phyloP scores from a whole-genome alignment of 768 basidiomycete genomes.

The Kwoniella sp. region DNA sequence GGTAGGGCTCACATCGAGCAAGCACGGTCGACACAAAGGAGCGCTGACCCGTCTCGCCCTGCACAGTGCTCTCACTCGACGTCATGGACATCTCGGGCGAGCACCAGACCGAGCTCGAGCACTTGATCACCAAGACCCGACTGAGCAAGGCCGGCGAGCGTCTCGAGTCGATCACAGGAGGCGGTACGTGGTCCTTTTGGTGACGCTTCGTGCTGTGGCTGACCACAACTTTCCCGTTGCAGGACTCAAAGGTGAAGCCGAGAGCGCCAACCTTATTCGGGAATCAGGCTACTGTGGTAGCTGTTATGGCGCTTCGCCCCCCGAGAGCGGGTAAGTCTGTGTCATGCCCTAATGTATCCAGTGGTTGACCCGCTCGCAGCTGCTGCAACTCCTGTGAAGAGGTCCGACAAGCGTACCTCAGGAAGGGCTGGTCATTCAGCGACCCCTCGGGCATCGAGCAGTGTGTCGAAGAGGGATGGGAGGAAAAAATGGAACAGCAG shows the following conservation, averaged over 20 bases:
- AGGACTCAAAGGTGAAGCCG: slow-evolving; percentile 81
- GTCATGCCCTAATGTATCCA: too few species aligned
- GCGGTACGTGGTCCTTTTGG: slow-evolving; percentile 23
- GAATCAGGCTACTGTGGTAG: slow-evolving; percentile 76
- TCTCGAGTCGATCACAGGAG: slow-evolving; percentile 52
- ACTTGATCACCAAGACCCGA: slow-evolving; percentile 81
- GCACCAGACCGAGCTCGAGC: slow-evolving; percentile 78
- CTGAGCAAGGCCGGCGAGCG: slow-evolving; percentile 59
- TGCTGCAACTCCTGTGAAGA: slow-evolving; percentile 97
- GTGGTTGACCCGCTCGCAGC: too few species aligned
- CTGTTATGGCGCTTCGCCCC: slow-evolving; percentile 74
- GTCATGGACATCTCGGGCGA: slow-evolving; percentile 98
- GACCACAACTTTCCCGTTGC: slow-evolving; percentile 15
- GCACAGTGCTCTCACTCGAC: slow-evolving; percentile 83
- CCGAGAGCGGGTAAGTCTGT: slow-evolving; percentile 35
- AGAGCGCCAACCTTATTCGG: slow-evolving; percentile 50
- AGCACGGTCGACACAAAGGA: too few species aligned
- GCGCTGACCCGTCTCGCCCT: too few species aligned
- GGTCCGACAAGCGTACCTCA: slow-evolving; percentile 81
- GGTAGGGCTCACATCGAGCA: background rate
- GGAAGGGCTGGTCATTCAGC: slow-evolving; percentile 90
- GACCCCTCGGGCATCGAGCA: slow-evolving; percentile 90
- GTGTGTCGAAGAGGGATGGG: slow-evolving; percentile 93
- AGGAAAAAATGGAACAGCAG: slow-evolving; percentile 86
- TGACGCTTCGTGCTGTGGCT: background rate